Evolutionary conservation across 192 early-diverging fungal genomes (phyloP).

Genomic region (Coemansia sp.): DNA sequence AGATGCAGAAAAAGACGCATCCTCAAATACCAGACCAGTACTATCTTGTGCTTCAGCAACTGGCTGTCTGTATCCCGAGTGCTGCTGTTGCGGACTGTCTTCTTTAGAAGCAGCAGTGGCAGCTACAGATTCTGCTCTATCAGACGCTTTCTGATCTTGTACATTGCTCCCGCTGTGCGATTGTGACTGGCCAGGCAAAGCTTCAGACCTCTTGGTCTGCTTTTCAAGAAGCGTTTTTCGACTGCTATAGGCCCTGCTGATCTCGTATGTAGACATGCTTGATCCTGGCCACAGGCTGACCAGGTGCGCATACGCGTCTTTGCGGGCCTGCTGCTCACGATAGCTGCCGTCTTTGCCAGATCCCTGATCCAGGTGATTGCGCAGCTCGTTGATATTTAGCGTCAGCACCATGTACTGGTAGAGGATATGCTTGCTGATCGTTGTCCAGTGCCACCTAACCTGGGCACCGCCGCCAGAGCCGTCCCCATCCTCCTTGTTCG

Average conservation of each 20-base stretch:
- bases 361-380: conserved; percentile 23
- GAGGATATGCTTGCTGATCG: conserved; percentile 52
- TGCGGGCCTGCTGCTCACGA: conserved; percentile 54
- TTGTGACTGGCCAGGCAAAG: not conserved
- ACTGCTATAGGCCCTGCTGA: conserved; percentile 55
- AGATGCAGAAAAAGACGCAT: not conserved
- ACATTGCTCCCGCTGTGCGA: not conserved
- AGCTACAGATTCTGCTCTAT: not conserved
- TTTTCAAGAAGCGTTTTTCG: conserved; percentile 52
- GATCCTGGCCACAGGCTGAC: conserved; percentile 50
- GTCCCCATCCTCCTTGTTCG: conserved; percentile 30
- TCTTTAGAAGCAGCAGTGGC: not conserved
- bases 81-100: not conserved
- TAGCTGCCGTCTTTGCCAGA: conserved; percentile 34
- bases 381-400: conserved; percentile 49
- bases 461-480: conserved; percentile 26
- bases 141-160: not conserved
- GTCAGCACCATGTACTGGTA: conserved; percentile 54
- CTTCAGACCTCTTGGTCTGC: conserved; percentile 38
- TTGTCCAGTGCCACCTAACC: conserved; percentile 56
- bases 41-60: not conserved
- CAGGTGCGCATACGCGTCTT: conserved; percentile 53
- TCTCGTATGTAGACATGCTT: conserved; percentile 54
- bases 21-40: not conserved
- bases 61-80: not conserved